phyloP scores from a whole-genome alignment of 2,329 filamentous ascomycete genomes.

The Penicillium sp. region DNA sequence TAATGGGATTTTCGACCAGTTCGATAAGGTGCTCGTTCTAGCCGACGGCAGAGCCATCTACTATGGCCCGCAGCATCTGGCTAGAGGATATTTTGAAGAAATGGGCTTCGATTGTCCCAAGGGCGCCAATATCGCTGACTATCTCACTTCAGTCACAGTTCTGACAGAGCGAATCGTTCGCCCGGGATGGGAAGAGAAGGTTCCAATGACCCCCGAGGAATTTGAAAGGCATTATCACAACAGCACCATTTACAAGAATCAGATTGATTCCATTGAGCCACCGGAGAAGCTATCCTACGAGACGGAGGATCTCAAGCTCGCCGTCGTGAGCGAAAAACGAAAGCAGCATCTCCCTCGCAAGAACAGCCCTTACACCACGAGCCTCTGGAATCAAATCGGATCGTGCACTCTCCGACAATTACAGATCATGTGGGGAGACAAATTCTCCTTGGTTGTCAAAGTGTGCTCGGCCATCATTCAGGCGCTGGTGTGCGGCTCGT shows the following conservation, averaged over 20 bases:
- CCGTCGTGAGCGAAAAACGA: constrained; percentile 31
- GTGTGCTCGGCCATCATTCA: constrained; percentile 41
- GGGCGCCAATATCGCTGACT: constrained; percentile 64
- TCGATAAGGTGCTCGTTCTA: constrained; percentile 66
- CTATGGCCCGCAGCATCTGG: constrained; percentile 58
- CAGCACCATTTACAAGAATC: constrained; percentile 50
- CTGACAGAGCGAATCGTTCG: constrained; percentile 46
- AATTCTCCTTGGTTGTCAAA: constrained; percentile 49
- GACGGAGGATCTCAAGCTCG: constrained; percentile 29
- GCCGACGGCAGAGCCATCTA: constrained; percentile 63
- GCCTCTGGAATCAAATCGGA: constrained; percentile 41
- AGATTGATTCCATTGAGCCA: constrained; percentile 48
- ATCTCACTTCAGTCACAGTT: constrained; percentile 62
- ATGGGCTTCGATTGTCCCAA: constrained; percentile 62
- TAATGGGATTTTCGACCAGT: constrained; percentile 65
- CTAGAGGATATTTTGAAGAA: constrained; percentile 60
- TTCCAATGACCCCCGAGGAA: constrained; percentile 36
- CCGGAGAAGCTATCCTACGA: constrained; percentile 32
- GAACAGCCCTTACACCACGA: constrained; percentile 32
- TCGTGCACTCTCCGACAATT: constrained; percentile 49
- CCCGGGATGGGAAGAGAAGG: constrained; percentile 30
- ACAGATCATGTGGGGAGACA: constrained; percentile 53
- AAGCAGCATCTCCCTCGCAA: constrained; percentile 32
- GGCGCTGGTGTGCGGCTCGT: constrained; percentile 43
- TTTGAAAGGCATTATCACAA: constrained; percentile 52